A percentile compares a stretch with the other conserved stretches of the same genome.
phyloP scores from a whole-genome alignment of 306 rosid species.

The Cucumis hystrix region DNA sequence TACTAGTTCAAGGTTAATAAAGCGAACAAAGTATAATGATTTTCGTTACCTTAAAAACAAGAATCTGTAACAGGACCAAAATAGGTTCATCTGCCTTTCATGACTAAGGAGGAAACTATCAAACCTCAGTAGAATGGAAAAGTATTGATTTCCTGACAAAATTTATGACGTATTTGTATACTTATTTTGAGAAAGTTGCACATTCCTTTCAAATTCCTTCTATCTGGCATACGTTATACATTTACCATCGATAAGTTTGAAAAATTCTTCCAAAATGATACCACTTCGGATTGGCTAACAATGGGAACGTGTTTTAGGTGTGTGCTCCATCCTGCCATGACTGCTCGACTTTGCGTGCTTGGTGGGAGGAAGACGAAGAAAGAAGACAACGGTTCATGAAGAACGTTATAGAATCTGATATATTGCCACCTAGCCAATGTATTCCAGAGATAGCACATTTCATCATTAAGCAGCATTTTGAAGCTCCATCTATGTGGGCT shows the following conservation, averaged over 20 bases:
- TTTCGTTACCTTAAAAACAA: background rate
- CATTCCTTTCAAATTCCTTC: background rate
- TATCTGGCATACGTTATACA: background rate
- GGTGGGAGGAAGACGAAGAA: constrained; percentile 99
- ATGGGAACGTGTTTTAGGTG: constrained; percentile 36
- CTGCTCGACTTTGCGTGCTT: constrained; percentile 88
- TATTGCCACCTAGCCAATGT: constrained; percentile 55
- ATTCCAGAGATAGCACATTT: constrained; percentile 65
- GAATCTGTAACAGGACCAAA: background rate
- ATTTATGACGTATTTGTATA: background rate
- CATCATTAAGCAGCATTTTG: constrained; percentile 59
- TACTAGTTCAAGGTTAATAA: background rate
- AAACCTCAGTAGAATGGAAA: background rate
- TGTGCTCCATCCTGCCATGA: constrained; percentile 99
- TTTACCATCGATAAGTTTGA: background rate
- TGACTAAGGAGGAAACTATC: background rate
- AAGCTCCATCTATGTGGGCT: constrained; percentile 99
- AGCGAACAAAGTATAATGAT: background rate
- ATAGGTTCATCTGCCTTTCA: background rate
- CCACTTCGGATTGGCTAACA: background rate
- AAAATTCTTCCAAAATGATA: background rate
- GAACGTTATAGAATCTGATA: constrained; percentile 47
- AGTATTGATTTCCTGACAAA: background rate
- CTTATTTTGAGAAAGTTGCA: background rate
- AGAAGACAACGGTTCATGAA: constrained; percentile 64